phyloP scores from a whole-genome alignment of 495 filamentous ascomycete species.

The Chaetomium fimeti region DNA sequence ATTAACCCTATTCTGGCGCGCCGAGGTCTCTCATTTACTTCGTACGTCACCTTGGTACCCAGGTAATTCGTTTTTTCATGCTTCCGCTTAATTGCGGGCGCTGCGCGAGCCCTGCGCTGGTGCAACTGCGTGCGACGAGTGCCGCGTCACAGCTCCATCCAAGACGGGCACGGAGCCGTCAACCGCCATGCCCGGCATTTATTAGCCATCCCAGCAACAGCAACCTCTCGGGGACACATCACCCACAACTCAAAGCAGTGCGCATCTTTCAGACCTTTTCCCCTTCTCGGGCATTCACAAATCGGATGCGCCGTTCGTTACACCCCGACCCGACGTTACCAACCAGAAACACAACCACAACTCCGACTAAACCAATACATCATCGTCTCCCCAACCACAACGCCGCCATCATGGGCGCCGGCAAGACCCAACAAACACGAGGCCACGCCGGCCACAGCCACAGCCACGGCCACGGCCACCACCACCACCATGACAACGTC shows the following conservation, averaged over 20 bases:
- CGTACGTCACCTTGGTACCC: too few relatives aligned
- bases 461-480: constrained; percentile 35
- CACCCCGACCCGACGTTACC: constrained; percentile 18
- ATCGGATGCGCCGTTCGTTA: constrained; percentile 25
- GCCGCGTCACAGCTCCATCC: constrained; percentile 24
- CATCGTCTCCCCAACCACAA: constrained; percentile 28
- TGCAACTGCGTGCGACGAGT: constrained; percentile 36
- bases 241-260: constrained; percentile 23
- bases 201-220: constrained; percentile 19
- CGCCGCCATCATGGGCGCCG: constrained; percentile 31
- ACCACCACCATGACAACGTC: constrained; percentile 80
- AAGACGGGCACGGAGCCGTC: constrained; percentile 25
- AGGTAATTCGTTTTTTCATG: constrained; percentile 21
- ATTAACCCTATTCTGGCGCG: background rate
- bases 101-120: constrained; percentile 28
- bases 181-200: constrained; percentile 23
- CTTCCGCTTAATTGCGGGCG: constrained; percentile 26
- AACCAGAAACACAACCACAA: background rate
- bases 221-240: constrained; percentile 41
- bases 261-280: constrained; percentile 40
- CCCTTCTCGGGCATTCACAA: constrained; percentile 28
- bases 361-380: constrained; percentile 24
- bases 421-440: constrained; percentile 36
- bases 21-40: background rate
- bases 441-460: constrained; percentile 48